These are phyloP conservation scores for Cornus suecica DNA, from an alignment of 148 eudicot species.

Conservation along the genomic window DNA sequence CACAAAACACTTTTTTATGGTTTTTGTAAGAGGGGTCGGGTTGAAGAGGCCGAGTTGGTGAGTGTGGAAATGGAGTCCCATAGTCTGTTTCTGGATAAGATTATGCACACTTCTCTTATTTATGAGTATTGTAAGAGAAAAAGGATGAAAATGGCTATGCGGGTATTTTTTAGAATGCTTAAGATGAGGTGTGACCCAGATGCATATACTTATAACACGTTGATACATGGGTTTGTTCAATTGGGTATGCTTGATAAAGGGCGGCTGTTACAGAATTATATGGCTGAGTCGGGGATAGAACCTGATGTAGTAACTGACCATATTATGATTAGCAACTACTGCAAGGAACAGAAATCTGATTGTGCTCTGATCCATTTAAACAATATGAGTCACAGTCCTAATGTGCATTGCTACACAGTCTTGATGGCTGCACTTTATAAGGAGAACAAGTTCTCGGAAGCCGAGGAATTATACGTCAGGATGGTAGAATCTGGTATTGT, in stretches of 20 bases:
- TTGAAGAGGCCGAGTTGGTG: constrained; percentile 35
- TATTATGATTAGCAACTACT: constrained; percentile 30
- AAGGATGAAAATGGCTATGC: constrained; percentile 45
- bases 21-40: constrained; percentile 36
- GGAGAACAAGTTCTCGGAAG: constrained; percentile 24
- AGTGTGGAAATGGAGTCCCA: constrained; percentile 35
- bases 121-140: constrained; percentile 34
- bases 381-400: constrained; percentile 27
- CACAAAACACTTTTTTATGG: constrained; percentile 29
- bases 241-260: constrained; percentile 35
- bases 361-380: constrained; percentile 29
- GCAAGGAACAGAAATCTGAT: constrained; percentile 32
- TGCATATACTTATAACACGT: constrained; percentile 35
- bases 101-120: constrained; percentile 35
- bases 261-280: constrained; percentile 27
- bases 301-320: constrained; percentile 36
- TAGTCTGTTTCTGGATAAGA: constrained; percentile 34
- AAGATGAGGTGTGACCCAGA: constrained; percentile 40
- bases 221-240: constrained; percentile 37
- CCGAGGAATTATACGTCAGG: constrained; percentile 23
- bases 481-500: constrained; percentile 34
- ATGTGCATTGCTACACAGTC: constrained; percentile 36
- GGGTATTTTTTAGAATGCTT: constrained; percentile 37
- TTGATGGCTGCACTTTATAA: constrained; percentile 30
- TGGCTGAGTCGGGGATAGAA: constrained; percentile 31